Base-by-base conservation (phyloP, 2,329 filamentous ascomycete species). In the Iodosphaeria phyllophila region DNA sequence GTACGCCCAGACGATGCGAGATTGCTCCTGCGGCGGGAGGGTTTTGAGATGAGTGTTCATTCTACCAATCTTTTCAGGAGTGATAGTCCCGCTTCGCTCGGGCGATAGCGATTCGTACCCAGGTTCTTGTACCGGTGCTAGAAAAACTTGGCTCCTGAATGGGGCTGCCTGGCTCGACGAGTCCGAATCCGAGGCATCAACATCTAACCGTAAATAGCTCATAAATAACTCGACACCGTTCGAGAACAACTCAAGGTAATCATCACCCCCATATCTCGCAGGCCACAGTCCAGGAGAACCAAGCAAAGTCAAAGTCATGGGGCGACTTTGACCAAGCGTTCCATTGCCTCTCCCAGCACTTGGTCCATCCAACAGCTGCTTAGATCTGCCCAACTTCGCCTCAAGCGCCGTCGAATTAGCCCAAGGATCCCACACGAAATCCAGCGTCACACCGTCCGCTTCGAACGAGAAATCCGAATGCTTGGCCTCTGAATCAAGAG, bases 361-460 rank as follows among this genome's bases (percentile, higher is more conserved):
- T 33, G 32, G 11, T 33, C 24, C 25, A 32, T 31, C 16, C 37
- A 41, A n/a, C n/a, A n/a, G n/a, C n/a, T n/a, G n/a, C n/a, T n/a
- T n/a, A 32, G 52, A 58, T 3, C 38, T 37, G 15, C 42, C 37
- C 20, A 68, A 35, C 23, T 59, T 51, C 9, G 45, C 37, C 13
- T 50, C 38, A 15, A 62, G 36, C 6, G 36, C 35, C 0, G 56
- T 54, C 15, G 57, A 53, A 39, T 74, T 64, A 13, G 74, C 48
- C 45, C 52, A 71, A 1, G 70, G 69, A 41, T 75, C 68, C 65
- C 66, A 74, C 8, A 70, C 41, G 32, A 70, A 72, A 23, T 62
- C 48, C 14, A 73, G 35, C 15, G 40, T 51, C 3, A 64, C 50
- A n/a, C 50, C 52, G 9, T 48, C 47, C 2, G 51, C 50, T 5